Conservation (phyloP, 2,329 filamentous ascomycete genomes). For the Aspergillus caelatus region DNA sequence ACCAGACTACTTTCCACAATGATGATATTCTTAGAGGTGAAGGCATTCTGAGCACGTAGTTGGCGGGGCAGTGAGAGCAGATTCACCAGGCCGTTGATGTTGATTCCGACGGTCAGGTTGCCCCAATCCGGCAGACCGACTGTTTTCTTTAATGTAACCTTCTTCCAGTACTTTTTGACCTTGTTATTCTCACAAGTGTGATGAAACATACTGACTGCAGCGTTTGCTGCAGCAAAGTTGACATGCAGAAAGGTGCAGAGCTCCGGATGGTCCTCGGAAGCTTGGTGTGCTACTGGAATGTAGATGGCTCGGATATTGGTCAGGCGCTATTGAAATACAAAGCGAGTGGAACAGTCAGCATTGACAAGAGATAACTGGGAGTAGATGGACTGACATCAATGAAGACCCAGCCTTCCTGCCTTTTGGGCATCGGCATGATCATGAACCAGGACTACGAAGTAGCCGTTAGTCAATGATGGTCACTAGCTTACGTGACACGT, state of each 20-base stretch:
- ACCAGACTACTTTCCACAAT: not conserved
- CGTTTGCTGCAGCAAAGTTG: not conserved
- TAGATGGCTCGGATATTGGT: conserved; percentile 6
- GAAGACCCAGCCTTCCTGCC: conserved; percentile 3
- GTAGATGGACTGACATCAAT: conserved; percentile 3
- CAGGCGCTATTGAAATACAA: not conserved
- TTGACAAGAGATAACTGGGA: not conserved
- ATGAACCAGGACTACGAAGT: conserved; percentile 6
- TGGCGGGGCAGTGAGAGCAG: conserved; percentile 3
- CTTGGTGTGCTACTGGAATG: conserved; percentile 10
- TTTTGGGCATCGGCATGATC: conserved; percentile 9
- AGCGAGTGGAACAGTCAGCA: not conserved
- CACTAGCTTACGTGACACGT: fast-evolving
- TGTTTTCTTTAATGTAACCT: not conserved
- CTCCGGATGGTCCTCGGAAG: conserved; percentile 1
- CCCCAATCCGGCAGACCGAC: not conserved
- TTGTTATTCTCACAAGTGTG: not conserved
- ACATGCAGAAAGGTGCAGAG: conserved; percentile 6
- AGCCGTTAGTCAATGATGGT: not conserved
- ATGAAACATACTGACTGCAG: not conserved
- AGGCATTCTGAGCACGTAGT: not conserved
- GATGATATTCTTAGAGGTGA: not conserved
- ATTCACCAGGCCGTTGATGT: conserved; percentile 4
- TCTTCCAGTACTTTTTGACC: not conserved
- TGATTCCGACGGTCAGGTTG: not conserved